Evolutionary conservation across 140 eudicot species (phyloP).

Genomic region (Flaveria floridana): DNA sequence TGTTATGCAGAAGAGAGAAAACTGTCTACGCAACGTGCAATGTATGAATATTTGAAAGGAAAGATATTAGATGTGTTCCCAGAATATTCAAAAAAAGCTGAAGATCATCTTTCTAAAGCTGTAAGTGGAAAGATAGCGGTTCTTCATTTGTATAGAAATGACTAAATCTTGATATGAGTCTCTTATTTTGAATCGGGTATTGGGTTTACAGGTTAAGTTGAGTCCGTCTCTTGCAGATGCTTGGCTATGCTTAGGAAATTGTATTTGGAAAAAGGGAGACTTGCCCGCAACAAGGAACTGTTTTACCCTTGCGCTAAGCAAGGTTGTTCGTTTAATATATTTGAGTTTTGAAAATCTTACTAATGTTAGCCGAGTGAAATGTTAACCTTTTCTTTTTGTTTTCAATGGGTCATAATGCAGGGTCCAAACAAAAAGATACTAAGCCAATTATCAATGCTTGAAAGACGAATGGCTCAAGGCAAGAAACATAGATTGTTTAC

Average conservation of each 20-base stretch:
- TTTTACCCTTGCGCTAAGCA: constrained; percentile 71
- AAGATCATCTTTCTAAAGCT: constrained; percentile 98
- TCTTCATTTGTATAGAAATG: constrained; percentile 7
- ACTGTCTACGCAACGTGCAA: constrained; percentile 70
- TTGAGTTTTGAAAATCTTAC: neutral
- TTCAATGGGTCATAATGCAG: constrained; percentile 38
- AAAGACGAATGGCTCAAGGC: constrained; percentile 96
- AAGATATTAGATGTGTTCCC: constrained; percentile 82
- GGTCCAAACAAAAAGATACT: constrained; percentile 83
- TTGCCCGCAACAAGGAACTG: constrained; percentile 74
- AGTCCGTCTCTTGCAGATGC: constrained; percentile 96
- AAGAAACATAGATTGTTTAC: constrained; percentile 28
- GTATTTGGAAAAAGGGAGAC: constrained; percentile 98
- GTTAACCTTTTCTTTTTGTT: neutral
- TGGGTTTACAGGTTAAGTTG: constrained; percentile 68
- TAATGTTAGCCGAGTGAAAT: neutral
- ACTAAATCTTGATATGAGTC: constrained; percentile 12
- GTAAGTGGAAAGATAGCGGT: constrained; percentile 41
- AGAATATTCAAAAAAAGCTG: constrained; percentile 86
- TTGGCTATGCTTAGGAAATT: constrained; percentile 88
- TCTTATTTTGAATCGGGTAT: constrained; percentile 10
- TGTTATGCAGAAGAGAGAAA: constrained; percentile 64
- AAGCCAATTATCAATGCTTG: constrained; percentile 95
- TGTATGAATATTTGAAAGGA: constrained; percentile 79
- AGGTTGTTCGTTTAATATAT: constrained; percentile 47